Conservation (phyloP, 1,139 yeast species). For the Kodamaea sp. region DNA sequence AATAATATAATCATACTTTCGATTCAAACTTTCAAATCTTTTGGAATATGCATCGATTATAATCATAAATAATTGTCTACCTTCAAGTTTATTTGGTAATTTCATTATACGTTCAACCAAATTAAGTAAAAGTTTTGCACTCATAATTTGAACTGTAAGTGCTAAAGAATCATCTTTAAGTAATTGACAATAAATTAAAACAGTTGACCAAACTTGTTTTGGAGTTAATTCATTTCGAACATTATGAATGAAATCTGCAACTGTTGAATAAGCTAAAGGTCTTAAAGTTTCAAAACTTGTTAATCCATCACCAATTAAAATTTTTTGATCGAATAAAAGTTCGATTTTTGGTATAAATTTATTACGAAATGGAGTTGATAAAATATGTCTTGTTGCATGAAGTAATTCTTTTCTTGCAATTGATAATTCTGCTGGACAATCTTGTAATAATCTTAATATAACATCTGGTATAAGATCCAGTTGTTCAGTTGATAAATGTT, state of each 20-base stretch:
- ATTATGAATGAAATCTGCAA: slow-evolving; percentile 93
- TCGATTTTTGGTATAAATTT: slow-evolving; percentile 86
- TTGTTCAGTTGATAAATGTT: slow-evolving; percentile 59
- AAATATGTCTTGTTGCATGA: slow-evolving; percentile 91
- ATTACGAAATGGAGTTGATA: slow-evolving; percentile 81
- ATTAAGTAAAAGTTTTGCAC: slow-evolving; percentile 85
- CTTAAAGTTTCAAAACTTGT: slow-evolving; percentile 84
- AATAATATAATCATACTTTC: slow-evolving; percentile 66
- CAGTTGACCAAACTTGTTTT: slow-evolving; percentile 85
- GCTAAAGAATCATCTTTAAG: slow-evolving; percentile 82
- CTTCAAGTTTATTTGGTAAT: slow-evolving; percentile 77
- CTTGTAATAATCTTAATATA: slow-evolving; percentile 80
- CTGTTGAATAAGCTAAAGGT: slow-evolving; percentile 92
- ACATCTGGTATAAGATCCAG: slow-evolving; percentile 77
- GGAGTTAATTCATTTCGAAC: slow-evolving; percentile 83
- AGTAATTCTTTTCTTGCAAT: slow-evolving; percentile 89
- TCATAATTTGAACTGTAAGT: slow-evolving; percentile 92
- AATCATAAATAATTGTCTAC: slow-evolving; percentile 75
- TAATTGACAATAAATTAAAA: slow-evolving; percentile 74
- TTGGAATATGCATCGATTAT: slow-evolving; percentile 87
- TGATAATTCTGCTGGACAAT: slow-evolving; percentile 94
- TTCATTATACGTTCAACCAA: slow-evolving; percentile 86
- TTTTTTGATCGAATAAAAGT: slow-evolving; percentile 77
- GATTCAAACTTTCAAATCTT: slow-evolving; percentile 71
- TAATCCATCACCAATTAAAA: slow-evolving; percentile 87